These are phyloP conservation scores for Hyaloscypha hepaticicola DNA, from an alignment of 495 filamentous ascomycete species.

Conservation along the genomic window DNA sequence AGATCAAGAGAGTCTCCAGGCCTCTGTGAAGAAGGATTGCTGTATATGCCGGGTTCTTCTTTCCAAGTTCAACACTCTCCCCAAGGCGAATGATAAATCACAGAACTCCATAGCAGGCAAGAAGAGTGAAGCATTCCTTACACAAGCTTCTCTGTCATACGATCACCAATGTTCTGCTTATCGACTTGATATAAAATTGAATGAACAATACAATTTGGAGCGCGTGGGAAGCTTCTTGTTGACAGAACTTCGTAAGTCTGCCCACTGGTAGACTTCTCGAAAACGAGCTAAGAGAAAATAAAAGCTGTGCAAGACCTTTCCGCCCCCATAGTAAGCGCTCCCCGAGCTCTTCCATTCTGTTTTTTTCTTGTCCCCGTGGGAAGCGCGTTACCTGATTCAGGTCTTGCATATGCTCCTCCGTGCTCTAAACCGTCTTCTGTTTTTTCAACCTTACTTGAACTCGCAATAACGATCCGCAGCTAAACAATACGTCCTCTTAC, in stretches of 20 bases:
- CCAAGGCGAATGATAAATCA: neutral
- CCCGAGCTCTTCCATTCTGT: neutral
- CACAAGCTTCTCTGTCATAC: slow-evolving; percentile 10
- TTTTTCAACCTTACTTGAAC: too few relatives aligned
- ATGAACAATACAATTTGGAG: slow-evolving; percentile 7
- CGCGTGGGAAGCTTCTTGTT: slow-evolving; percentile 13
- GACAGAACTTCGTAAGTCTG: slow-evolving; percentile 9
- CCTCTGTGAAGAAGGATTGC: neutral
- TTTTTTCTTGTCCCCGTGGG: neutral
- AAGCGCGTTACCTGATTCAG: neutral
- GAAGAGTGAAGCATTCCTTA: slow-evolving; percentile 6
- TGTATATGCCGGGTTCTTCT: slow-evolving; percentile 13
- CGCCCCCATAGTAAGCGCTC: slow-evolving; percentile 3
- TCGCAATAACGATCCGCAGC: neutral
- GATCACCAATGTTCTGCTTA: slow-evolving; percentile 8
- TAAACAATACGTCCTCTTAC: slow-evolving; percentile 10
- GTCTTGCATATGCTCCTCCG: neutral
- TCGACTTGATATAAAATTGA: slow-evolving; percentile 12
- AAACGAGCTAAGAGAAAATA: neutral
- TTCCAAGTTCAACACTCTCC: slow-evolving; percentile 1
- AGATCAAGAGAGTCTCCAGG: neutral
- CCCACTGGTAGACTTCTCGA: neutral
- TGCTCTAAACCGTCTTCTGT: neutral
- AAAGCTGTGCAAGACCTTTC: slow-evolving; percentile 4
- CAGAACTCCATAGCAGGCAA: neutral